Conservation (phyloP, 2,329 filamentous ascomycete species). For the Mollisiaceae sp. region DNA sequence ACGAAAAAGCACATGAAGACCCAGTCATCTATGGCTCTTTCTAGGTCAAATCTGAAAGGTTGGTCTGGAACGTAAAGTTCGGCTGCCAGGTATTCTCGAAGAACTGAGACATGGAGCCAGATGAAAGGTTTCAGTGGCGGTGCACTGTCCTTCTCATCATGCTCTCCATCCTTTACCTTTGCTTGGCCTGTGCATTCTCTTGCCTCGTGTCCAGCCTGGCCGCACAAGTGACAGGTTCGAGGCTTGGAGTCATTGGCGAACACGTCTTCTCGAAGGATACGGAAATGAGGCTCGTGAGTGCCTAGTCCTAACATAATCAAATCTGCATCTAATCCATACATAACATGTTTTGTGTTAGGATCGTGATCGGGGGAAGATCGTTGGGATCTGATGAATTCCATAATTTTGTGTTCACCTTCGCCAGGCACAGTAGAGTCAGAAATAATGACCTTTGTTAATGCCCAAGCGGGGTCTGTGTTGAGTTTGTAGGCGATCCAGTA, state of each 20-base stretch:
- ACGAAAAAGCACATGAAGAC: slow-evolving; percentile 99
- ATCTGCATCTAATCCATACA: slow-evolving; percentile 97
- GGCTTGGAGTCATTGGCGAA: slow-evolving; percentile 88
- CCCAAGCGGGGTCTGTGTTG: slow-evolving; percentile 95
- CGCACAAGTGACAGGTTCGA: slow-evolving; percentile 84
- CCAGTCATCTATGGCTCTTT: slow-evolving; percentile 96
- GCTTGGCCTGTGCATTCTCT: slow-evolving; percentile 80
- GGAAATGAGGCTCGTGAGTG: slow-evolving; percentile 96
- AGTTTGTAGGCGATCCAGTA: slow-evolving; percentile 99
- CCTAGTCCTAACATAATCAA: slow-evolving; percentile 97
- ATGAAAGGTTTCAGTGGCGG: slow-evolving; percentile 88
- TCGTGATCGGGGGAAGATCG: slow-evolving; percentile 88
- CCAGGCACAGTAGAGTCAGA: slow-evolving; percentile 97
- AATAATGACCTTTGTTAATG: slow-evolving; percentile 95
- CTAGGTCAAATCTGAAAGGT: slow-evolving; percentile 88
- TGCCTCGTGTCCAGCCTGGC: slow-evolving; percentile 89
- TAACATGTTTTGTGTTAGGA: slow-evolving; percentile 96
- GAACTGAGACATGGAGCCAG: slow-evolving; percentile 91
- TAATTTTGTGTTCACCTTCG: slow-evolving; percentile 99
- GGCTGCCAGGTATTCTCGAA: slow-evolving; percentile 90
- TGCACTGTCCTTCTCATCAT: slow-evolving; percentile 79
- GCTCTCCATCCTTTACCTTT: slow-evolving; percentile 79
- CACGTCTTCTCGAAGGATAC: slow-evolving; percentile 94
- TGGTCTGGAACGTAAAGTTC: slow-evolving; percentile 85
- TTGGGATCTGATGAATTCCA: slow-evolving; percentile 96